phyloP scores from a whole-genome alignment of 2,329 filamentous ascomycete genomes.

The Diaporthe sp. region DNA sequence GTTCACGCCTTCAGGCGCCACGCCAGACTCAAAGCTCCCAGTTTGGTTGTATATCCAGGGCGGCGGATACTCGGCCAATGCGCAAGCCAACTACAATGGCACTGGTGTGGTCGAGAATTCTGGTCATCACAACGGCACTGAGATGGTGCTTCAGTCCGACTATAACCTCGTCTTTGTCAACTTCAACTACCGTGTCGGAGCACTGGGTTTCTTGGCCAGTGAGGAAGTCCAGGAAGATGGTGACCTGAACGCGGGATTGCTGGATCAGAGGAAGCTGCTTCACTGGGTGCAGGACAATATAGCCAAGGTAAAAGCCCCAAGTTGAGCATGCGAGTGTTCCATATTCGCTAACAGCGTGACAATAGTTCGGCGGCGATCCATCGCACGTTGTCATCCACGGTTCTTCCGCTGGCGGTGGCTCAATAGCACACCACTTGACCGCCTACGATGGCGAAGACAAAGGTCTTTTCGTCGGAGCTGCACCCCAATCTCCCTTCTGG shows the following conservation, averaged over 20 bases:
- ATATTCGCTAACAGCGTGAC: not conserved
- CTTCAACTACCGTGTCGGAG: conserved; percentile 39
- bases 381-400: conserved; percentile 73
- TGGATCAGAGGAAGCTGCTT: conserved; percentile 71
- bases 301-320: conserved; percentile 51
- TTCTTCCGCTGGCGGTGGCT: conserved; percentile 72
- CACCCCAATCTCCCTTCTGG: conserved; percentile 64
- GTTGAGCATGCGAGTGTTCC: not conserved
- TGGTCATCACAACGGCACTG: conserved; percentile 65
- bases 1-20: conserved; percentile 58
- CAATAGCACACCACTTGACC: conserved; percentile 66
- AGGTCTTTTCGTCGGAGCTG: conserved; percentile 60
- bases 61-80: conserved; percentile 61
- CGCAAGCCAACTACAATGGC: conserved; percentile 67
- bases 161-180: conserved; percentile 46
- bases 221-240: conserved; percentile 66
- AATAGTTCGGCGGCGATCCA: conserved; percentile 70
- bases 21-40: conserved; percentile 58
- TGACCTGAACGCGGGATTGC: conserved; percentile 71
- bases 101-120: conserved; percentile 61
- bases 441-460: conserved; percentile 63
- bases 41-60: conserved; percentile 69
- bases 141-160: conserved; percentile 68
- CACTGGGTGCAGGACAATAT: conserved; percentile 74
- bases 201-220: conserved; percentile 53